A percentile compares a stretch with the other conserved stretches of the same genome.
Conservation (phyloP, 495 filamentous ascomycete species). For the Talaromyces proteolyticus region DNA sequence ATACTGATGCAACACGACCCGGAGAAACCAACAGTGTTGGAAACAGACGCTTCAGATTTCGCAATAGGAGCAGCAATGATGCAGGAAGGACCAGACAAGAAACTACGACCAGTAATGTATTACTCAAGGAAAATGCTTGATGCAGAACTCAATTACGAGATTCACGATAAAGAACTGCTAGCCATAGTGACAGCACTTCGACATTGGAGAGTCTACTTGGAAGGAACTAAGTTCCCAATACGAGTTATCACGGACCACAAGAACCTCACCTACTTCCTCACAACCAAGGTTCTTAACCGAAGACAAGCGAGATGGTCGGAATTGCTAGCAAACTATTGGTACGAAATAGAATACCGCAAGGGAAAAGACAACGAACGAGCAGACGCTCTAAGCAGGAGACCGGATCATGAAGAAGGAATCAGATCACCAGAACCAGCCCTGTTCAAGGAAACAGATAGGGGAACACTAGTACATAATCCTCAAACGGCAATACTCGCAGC, state of each 20-base stretch:
- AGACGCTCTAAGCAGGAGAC: slow-evolving; percentile 5
- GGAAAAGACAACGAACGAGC: slow-evolving; percentile 16
- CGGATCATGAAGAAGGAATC: slow-evolving; percentile 11
- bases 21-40: slow-evolving; percentile 7
- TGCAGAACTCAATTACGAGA: background rate
- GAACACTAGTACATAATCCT: slow-evolving; percentile 8
- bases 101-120: background rate
- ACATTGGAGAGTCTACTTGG: background rate
- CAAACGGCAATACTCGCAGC: slow-evolving; percentile 10
- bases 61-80: background rate
- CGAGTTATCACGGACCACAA: background rate
- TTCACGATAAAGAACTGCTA: background rate
- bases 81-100: background rate
- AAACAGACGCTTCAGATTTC: slow-evolving; percentile 10
- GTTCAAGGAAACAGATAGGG: slow-evolving; percentile 8
- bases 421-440: slow-evolving; percentile 12
- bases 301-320: background rate
- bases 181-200: background rate
- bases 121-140: background rate
- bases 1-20: slow-evolving; percentile 9
- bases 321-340: background rate
- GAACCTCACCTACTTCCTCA: background rate
- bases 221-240: background rate
- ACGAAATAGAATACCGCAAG: slow-evolving; percentile 15
- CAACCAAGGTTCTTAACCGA: background rate